Evolutionary conservation across 2,329 filamentous ascomycete species (phyloP).

Genomic region (Botryosphaeria dothidea): DNA sequence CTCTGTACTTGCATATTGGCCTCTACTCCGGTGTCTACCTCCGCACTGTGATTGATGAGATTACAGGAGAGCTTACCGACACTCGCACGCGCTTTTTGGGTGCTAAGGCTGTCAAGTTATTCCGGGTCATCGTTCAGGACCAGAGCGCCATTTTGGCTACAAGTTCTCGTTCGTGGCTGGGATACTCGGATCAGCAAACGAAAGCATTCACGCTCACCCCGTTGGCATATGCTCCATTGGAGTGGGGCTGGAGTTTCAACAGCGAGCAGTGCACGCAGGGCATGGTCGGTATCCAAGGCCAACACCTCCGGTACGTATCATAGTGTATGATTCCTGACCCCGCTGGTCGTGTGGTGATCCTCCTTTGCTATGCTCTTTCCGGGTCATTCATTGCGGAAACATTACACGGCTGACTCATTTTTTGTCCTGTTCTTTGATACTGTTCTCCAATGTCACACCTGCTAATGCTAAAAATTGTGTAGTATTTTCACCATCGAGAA

Average conservation of each 20-base stretch:
- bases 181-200: conserved; percentile 85
- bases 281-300: conserved; percentile 89
- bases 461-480: too few relatives aligned
- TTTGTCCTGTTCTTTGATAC: too few relatives aligned
- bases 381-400: conserved; percentile 45
- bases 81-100: conserved; percentile 94
- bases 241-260: conserved; percentile 96
- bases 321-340: neutral
- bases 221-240: conserved; percentile 80
- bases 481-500: conserved; percentile 91
- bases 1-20: conserved; percentile 93
- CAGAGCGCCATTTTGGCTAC: conserved; percentile 85
- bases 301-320: conserved; percentile 74
- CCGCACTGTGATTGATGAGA: conserved; percentile 89
- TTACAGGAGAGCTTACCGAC: conserved; percentile 93
- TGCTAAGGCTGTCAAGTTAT: conserved; percentile 84
- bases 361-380: conserved; percentile 24
- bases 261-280: conserved; percentile 92
- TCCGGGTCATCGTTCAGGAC: conserved; percentile 84
- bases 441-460: too few relatives aligned
- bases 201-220: conserved; percentile 91
- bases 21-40: conserved; percentile 95
- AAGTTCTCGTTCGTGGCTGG: conserved; percentile 93
- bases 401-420: conserved; percentile 40
- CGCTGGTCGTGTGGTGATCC: too few relatives aligned